Evolutionary conservation across 768 basidiomycete species (phyloP).

Genomic region (Asterophora lycoperdoides): DNA sequence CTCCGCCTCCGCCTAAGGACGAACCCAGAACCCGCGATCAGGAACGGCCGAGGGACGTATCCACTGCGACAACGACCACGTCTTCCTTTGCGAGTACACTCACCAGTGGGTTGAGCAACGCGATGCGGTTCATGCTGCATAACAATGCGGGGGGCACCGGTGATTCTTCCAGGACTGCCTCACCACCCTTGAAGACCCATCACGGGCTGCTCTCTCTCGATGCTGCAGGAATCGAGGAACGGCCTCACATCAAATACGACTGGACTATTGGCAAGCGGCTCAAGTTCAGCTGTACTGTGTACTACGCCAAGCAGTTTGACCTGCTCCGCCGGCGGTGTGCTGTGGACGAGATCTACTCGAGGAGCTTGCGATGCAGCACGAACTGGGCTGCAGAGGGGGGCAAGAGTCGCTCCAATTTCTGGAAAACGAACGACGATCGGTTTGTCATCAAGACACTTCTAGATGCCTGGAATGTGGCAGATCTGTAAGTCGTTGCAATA

Average conservation of each 20-base stretch:
- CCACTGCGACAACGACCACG: slow-evolving; percentile 16
- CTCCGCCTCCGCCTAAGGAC: slow-evolving; percentile 24
- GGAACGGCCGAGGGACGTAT: slow-evolving; percentile 4
- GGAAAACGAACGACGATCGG: slow-evolving; percentile 74
- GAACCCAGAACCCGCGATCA: slow-evolving; percentile 3
- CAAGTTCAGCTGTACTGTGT: slow-evolving; percentile 77
- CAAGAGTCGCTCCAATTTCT: slow-evolving; percentile 77
- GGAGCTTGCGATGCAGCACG: slow-evolving; percentile 54
- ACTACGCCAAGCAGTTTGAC: slow-evolving; percentile 81
- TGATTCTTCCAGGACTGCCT: slow-evolving; percentile 26
- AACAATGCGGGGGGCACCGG: slow-evolving; percentile 10
- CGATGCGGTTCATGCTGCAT: slow-evolving; percentile 53
- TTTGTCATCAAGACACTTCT: slow-evolving; percentile 85
- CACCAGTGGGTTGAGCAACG: slow-evolving; percentile 50
- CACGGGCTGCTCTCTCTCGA: slow-evolving; percentile 42
- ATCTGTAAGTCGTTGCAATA: slow-evolving; percentile 50
- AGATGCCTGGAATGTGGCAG: slow-evolving; percentile 83
- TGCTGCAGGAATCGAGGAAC: slow-evolving; percentile 51
- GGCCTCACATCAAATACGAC: slow-evolving; percentile 80
- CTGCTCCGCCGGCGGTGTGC: slow-evolving; percentile 60
- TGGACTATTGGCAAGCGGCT: slow-evolving; percentile 72
- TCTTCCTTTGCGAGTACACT: slow-evolving; percentile 44
- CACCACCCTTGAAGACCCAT: slow-evolving; percentile 39
- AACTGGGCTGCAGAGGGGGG: slow-evolving; percentile 78
- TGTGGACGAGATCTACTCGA: slow-evolving; percentile 54